phyloP scores from a whole-genome alignment of 352 stramenopile species.

The Pythium angustatum region DNA sequence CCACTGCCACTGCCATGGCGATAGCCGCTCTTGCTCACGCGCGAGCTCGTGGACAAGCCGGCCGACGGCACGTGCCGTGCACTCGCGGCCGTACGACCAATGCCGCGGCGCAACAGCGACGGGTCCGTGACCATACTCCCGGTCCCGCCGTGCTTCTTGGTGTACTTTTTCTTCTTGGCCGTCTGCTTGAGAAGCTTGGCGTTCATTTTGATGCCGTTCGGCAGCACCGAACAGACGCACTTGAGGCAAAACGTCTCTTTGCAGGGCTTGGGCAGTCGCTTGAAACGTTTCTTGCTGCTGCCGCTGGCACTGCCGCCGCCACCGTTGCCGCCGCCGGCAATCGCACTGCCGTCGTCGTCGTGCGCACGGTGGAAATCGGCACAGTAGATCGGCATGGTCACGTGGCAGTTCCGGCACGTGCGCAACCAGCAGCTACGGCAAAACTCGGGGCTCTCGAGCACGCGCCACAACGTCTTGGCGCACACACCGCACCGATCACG shows the following conservation, averaged over 20 bases:
- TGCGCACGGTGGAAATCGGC: constrained; percentile 53
- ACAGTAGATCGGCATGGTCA: constrained; percentile 77
- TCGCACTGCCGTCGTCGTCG: constrained; percentile 30
- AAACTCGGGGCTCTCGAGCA: constrained; percentile 37
- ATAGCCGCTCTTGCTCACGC: constrained; percentile 3
- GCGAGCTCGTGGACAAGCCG: not conserved
- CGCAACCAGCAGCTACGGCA: constrained; percentile 70
- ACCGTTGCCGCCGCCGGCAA: no score
- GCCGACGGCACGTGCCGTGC: constrained; percentile 10
- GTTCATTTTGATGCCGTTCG: constrained; percentile 62
- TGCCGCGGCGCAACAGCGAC: constrained; percentile 20
- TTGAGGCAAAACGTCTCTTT: constrained; percentile 77
- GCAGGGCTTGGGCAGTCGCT: constrained; percentile 38
- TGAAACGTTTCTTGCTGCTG: constrained; percentile 4
- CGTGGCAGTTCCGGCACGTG: constrained; percentile 62
- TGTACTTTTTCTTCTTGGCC: constrained; percentile 53
- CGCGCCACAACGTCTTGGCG: constrained; percentile 67
- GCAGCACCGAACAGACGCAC: constrained; percentile 71
- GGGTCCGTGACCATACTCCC: constrained; percentile 24
- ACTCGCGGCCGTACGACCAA: constrained; percentile 13
- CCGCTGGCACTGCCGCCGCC: no score
- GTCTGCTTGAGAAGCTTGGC: constrained; percentile 62
- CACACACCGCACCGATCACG: constrained; percentile 59
- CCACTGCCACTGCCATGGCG: not conserved
- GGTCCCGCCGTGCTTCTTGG: constrained; percentile 20